Percentiles rank a stretch among this genome's conserved stretches.
These are phyloP conservation scores for Nakazawaea pomicola DNA, from an alignment of 805 yeast genomes.

Conservation along the genomic window DNA sequence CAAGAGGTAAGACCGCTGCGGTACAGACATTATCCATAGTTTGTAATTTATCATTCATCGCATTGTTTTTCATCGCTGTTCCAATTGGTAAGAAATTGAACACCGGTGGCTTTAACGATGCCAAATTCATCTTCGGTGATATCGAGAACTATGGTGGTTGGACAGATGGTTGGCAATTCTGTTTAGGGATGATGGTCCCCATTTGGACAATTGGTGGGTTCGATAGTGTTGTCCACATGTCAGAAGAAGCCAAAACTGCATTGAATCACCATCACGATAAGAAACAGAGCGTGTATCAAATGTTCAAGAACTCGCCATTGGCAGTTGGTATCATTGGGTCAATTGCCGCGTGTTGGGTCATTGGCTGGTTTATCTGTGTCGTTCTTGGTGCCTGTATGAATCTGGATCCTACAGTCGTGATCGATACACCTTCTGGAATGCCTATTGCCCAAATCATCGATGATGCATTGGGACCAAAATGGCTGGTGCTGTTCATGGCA, in stretches of 20 bases:
- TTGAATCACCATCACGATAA: slow-evolving; percentile 38
- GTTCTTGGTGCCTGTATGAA: slow-evolving; percentile 27
- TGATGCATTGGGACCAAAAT: slow-evolving; percentile 41
- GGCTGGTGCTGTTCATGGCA: slow-evolving; percentile 46
- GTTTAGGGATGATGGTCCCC: slow-evolving; percentile 41
- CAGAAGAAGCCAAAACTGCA: slow-evolving; percentile 23
- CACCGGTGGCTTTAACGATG: slow-evolving; percentile 24
- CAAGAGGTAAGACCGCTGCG: slow-evolving; percentile 34
- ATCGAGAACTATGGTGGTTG: slow-evolving; percentile 30
- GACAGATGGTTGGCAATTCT: slow-evolving; percentile 37
- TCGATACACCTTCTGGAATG: slow-evolving; percentile 31
- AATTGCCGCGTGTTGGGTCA: slow-evolving; percentile 34
- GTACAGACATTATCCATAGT: slow-evolving; percentile 36
- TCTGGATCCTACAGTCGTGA: slow-evolving; percentile 28
- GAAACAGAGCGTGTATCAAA: slow-evolving; percentile 22
- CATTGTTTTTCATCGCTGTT: slow-evolving; percentile 38
- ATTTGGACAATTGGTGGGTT: slow-evolving; percentile 51
- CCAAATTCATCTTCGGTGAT: slow-evolving; percentile 31
- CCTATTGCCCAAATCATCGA: slow-evolving; percentile 44
- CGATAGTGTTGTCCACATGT: slow-evolving; percentile 46
- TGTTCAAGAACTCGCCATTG: slow-evolving; percentile 11
- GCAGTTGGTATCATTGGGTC: slow-evolving; percentile 46
- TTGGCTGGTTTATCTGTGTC: slow-evolving; percentile 40
- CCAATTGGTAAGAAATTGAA: slow-evolving; percentile 35
- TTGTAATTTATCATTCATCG: slow-evolving; percentile 31